Conservation (phyloP, 2,329 filamentous ascomycete genomes). For the Corniculantispora saksenae region DNA sequence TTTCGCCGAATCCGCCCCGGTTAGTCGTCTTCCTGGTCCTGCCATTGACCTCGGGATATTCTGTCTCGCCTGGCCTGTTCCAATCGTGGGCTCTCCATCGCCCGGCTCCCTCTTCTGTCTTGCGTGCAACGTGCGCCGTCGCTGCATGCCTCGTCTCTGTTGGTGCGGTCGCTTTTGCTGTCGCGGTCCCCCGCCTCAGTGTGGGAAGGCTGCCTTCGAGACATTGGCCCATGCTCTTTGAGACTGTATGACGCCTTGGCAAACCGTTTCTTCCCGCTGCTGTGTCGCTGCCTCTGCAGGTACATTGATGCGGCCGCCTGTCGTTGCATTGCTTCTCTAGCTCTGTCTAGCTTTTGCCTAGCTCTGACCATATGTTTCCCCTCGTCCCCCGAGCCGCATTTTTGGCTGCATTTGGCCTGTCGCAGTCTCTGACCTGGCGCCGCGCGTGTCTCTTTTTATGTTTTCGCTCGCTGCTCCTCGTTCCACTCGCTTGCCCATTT, state of each 20-base stretch:
- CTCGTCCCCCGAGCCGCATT: conserved; percentile 3
- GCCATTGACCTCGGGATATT: background rate
- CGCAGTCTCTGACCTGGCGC: background rate
- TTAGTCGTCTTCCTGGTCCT: background rate
- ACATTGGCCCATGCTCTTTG: conserved; percentile 15
- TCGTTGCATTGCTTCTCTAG: conserved; percentile 17
- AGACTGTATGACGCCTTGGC: conserved; percentile 19
- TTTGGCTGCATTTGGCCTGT: background rate
- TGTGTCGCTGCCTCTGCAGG: conserved; percentile 18
- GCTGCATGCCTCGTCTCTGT: background rate
- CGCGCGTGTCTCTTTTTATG: background rate
- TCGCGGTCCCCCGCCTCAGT: background rate
- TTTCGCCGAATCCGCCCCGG: conserved; percentile 3
- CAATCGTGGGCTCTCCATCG: background rate
- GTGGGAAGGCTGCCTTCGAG: conserved; percentile 12
- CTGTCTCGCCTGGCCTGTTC: background rate
- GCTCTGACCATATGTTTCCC: background rate
- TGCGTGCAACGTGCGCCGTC: background rate
- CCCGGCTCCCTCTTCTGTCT: background rate
- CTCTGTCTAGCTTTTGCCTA: conserved; percentile 15
- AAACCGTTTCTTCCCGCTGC: conserved; percentile 7
- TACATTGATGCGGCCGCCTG: conserved; percentile 3
- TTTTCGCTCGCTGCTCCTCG: background rate
- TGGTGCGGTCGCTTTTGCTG: conserved; percentile 12
- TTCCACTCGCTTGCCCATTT: conserved; percentile 1